Conservation (phyloP, 2,329 filamentous ascomycete genomes). For the Alternaria tenuissima region DNA sequence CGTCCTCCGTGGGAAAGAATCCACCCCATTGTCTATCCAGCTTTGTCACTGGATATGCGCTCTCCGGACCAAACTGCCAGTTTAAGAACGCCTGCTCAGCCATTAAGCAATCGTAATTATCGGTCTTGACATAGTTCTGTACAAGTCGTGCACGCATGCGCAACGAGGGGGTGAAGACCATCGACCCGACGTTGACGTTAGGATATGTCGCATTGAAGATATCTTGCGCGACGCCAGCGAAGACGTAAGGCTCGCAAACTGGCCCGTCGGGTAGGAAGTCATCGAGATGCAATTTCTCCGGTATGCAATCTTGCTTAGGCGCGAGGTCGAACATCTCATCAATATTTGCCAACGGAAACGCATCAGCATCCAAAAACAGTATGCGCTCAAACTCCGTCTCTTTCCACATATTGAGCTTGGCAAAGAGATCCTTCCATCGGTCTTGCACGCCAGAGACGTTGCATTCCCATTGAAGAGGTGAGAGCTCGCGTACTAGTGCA, state of each 20-base stretch:
- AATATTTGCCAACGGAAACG: conserved; percentile 41
- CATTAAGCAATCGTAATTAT: conserved; percentile 41
- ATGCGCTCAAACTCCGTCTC: conserved; percentile 43
- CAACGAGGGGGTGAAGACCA: conserved; percentile 42
- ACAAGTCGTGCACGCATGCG: conserved; percentile 42
- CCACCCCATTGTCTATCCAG: conserved; percentile 42
- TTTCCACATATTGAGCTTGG: conserved; percentile 49
- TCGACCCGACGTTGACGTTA: conserved; percentile 45
- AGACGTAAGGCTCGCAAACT: conserved; percentile 43
- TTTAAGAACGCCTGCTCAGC: conserved; percentile 48
- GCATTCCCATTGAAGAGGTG: conserved; percentile 39
- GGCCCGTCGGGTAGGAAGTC: conserved; percentile 32
- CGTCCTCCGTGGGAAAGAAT: conserved; percentile 32
- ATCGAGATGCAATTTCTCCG: conserved; percentile 32
- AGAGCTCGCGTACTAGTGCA: conserved; percentile 45
- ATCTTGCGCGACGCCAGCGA: conserved; percentile 38
- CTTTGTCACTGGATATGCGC: conserved; percentile 37
- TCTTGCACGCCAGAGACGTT: conserved; percentile 29
- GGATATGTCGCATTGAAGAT: conserved; percentile 17
- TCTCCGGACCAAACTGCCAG: conserved; percentile 41
- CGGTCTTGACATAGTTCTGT: conserved; percentile 44
- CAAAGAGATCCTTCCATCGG: conserved; percentile 48
- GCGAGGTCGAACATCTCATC: conserved; percentile 43
- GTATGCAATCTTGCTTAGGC: conserved; percentile 29
- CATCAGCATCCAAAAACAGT: conserved; percentile 46